Conservation (phyloP, 768 basidiomycete genomes). For the Leccinum aurantiacum region DNA sequence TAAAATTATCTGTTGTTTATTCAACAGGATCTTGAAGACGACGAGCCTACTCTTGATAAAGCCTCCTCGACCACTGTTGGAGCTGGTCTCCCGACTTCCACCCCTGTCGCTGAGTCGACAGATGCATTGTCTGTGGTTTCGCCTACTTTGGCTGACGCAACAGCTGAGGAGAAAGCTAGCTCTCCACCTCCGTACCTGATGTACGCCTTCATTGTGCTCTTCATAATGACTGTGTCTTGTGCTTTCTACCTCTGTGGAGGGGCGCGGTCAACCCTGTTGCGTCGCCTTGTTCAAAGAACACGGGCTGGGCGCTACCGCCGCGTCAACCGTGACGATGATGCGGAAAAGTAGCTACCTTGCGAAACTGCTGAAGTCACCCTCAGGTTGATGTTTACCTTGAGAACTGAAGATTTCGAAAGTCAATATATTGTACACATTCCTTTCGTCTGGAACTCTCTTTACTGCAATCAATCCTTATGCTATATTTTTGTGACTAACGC, state of each 20-base stretch:
- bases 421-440: background rate
- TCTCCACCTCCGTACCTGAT: constrained; percentile 13
- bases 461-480: background rate
- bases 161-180: constrained; percentile 3
- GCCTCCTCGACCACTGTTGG: constrained; percentile 14
- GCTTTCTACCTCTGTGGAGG: constrained; percentile 52
- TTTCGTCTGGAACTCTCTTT: background rate
- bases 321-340: constrained; percentile 48
- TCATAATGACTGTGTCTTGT: constrained; percentile 46
- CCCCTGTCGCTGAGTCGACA: background rate
- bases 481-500: background rate
- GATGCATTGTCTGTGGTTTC: constrained; percentile 1
- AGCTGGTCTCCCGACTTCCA: constrained; percentile 14
- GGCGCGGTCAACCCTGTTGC: constrained; percentile 24
- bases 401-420: background rate
- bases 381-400: background rate
- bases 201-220: constrained; percentile 26
- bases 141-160: constrained; percentile 1
- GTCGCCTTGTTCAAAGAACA: constrained; percentile 41
- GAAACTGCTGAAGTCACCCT: background rate
- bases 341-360: constrained; percentile 43
- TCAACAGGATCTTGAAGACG: constrained; percentile 42
- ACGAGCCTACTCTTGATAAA: constrained; percentile 20
- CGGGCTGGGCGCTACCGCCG: constrained; percentile 43
- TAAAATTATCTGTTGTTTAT: constrained; percentile 48